A percentile compares a stretch with the other conserved stretches of the same genome.
Conservation (phyloP, 768 basidiomycete genomes). For the Boletus subcaerulescens region DNA sequence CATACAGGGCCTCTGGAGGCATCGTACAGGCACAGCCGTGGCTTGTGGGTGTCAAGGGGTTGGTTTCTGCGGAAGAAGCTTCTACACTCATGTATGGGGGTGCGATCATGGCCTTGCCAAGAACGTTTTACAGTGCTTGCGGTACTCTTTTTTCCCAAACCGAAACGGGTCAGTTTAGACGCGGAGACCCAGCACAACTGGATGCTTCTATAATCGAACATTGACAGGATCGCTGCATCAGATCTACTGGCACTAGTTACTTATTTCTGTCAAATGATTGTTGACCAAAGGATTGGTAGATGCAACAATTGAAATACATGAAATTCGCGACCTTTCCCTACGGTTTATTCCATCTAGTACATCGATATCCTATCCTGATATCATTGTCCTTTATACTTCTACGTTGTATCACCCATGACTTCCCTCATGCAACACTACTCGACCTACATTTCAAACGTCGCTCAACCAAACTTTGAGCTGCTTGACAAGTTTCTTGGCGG, state of each 20-base stretch:
- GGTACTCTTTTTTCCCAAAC: slow-evolving; percentile 14
- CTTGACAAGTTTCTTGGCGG: slow-evolving; percentile 50
- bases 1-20: slow-evolving; percentile 17
- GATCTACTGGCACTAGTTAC: no score
- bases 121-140: slow-evolving; percentile 16
- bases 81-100: slow-evolving; percentile 16
- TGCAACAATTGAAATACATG: no score
- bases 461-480: slow-evolving; percentile 46
- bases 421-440: background rate
- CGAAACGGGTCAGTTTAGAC: slow-evolving; percentile 11
- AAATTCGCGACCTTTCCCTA: no score
- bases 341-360: no score
- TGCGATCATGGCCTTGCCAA: slow-evolving; percentile 3
- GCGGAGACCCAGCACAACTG: slow-evolving; percentile 15
- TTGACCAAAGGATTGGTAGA: no score
- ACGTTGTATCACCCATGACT: no score
- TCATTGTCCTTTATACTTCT: no score
- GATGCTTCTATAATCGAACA: background rate
- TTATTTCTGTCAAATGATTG: no score
- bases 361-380: background rate
- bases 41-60: slow-evolving; percentile 24
- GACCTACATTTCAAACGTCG: slow-evolving; percentile 8
- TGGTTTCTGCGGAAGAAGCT: slow-evolving; percentile 23
- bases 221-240: no score
- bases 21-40: slow-evolving; percentile 19